Conservation (phyloP, 2,329 filamentous ascomycete species). For the Colletotrichum eleusines region DNA sequence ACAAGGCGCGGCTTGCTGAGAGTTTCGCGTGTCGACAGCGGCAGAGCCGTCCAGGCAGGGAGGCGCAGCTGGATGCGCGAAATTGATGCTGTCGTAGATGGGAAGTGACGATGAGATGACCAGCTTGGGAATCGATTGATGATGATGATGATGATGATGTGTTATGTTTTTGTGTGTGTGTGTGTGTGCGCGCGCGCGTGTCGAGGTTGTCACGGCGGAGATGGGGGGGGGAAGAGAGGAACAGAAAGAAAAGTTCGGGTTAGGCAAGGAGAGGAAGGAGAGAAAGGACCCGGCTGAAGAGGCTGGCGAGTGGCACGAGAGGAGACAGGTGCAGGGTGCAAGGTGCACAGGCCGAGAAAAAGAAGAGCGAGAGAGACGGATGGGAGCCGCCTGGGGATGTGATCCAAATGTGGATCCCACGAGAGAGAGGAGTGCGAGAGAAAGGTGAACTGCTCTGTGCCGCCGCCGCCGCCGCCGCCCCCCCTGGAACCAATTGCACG, state of each 20-base stretch:
- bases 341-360: constrained; percentile 26
- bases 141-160: constrained; percentile 30
- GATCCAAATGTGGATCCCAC: constrained; percentile 17
- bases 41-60: constrained; percentile 39
- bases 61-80: constrained; percentile 30
- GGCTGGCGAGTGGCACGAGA: constrained; percentile 40
- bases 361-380: constrained; percentile 30
- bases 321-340: constrained; percentile 29
- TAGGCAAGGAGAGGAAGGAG: constrained; percentile 37
- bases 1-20: constrained; percentile 32
- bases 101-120: constrained; percentile 11
- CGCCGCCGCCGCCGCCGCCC: neutral
- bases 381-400: constrained; percentile 37
- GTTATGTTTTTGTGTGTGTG: constrained; percentile 10
- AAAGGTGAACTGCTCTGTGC: constrained; percentile 38
- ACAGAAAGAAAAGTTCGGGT: constrained; percentile 33
- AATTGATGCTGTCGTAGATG: neutral
- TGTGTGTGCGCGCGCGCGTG: constrained; percentile 32
- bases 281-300: constrained; percentile 36
- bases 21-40: constrained; percentile 23
- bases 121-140: constrained; percentile 17
- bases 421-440: neutral
- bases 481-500: constrained; percentile 29
- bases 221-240: constrained; percentile 26
- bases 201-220: constrained; percentile 39